A percentile compares a stretch with the other conserved stretches of the same genome.
phyloP scores from a whole-genome alignment of 257 asterid genomes.

The Gentiana macrophylla region DNA sequence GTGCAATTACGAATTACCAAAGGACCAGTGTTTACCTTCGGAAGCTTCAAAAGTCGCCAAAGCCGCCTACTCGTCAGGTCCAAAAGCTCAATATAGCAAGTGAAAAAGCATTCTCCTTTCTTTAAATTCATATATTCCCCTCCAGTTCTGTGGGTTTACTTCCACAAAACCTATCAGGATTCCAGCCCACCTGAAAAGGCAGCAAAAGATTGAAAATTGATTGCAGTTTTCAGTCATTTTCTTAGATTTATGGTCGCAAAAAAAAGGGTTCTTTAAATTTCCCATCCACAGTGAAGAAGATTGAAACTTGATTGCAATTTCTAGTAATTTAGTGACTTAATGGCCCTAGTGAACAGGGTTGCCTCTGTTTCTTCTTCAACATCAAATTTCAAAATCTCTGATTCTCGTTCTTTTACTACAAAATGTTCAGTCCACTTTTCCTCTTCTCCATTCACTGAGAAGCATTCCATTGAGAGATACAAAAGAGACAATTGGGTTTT shows the following conservation, averaged over 20 bases:
- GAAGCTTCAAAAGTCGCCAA: slow-evolving; percentile 31
- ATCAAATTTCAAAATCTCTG: slow-evolving; percentile 25
- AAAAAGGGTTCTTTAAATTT: background rate
- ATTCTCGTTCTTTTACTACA: slow-evolving; percentile 13
- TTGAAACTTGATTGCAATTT: slow-evolving; percentile 3
- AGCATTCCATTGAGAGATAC: slow-evolving; percentile 70
- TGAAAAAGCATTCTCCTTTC: slow-evolving; percentile 6
- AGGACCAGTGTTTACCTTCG: slow-evolving; percentile 17
- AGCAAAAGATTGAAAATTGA: background rate
- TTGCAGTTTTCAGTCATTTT: slow-evolving; percentile 6
- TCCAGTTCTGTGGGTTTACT: background rate
- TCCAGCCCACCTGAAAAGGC: background rate
- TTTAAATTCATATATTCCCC: background rate
- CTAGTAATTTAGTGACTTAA: slow-evolving; percentile 10
- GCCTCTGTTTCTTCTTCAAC: slow-evolving; percentile 27
- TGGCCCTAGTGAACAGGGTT: slow-evolving; percentile 54
- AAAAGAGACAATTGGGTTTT: slow-evolving; percentile 75
- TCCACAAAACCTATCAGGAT: too few species aligned
- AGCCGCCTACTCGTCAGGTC: slow-evolving; percentile 37
- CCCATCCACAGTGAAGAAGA: background rate
- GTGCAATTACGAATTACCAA: background rate
- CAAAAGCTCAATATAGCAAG: slow-evolving; percentile 17
- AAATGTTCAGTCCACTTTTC: slow-evolving; percentile 23
- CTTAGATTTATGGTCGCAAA: background rate
- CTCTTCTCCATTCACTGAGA: slow-evolving; percentile 83